phyloP scores from a whole-genome alignment of 768 basidiomycete genomes.

The Kwoniella newhampshirensis region DNA sequence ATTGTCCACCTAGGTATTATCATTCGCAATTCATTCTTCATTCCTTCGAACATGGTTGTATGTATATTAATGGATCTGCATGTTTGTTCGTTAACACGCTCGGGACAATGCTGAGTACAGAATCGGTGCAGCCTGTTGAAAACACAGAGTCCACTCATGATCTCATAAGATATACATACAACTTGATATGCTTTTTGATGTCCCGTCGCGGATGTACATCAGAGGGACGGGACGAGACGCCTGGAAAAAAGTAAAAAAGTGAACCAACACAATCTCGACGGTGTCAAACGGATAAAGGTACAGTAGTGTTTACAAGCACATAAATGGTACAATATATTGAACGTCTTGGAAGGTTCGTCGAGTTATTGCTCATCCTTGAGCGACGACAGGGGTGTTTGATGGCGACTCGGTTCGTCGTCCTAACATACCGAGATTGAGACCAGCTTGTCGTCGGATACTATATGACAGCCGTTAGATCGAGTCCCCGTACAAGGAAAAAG shows the following conservation, averaged over 20 bases:
- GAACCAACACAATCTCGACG: too few species aligned
- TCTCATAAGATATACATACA: background rate
- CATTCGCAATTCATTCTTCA: too few species aligned
- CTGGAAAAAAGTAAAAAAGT: too few species aligned
- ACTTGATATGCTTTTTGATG: too few species aligned
- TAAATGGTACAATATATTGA: background rate
- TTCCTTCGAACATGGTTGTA: constrained; percentile 7
- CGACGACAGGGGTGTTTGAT: constrained; percentile 7
- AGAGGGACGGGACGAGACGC: too few species aligned
- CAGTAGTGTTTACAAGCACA: background rate
- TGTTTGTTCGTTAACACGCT: too few species aligned
- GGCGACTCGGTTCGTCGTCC: constrained; percentile 24
- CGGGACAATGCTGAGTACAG: background rate
- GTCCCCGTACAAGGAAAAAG: background rate
- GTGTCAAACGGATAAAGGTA: too few species aligned
- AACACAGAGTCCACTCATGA: background rate
- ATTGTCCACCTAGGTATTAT: too few species aligned
- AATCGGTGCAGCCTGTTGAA: background rate
- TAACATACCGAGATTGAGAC: constrained; percentile 36
- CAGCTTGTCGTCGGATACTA: constrained; percentile 34
- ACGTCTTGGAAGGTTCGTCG: background rate
- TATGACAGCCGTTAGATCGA: background rate
- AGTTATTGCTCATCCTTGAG: background rate
- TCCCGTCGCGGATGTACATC: too few species aligned
- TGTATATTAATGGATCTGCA: too few species aligned